Evolutionary conservation across 164 flowering plant genomes (phyloP).

Genomic region (Magnolia changhungtana): DNA sequence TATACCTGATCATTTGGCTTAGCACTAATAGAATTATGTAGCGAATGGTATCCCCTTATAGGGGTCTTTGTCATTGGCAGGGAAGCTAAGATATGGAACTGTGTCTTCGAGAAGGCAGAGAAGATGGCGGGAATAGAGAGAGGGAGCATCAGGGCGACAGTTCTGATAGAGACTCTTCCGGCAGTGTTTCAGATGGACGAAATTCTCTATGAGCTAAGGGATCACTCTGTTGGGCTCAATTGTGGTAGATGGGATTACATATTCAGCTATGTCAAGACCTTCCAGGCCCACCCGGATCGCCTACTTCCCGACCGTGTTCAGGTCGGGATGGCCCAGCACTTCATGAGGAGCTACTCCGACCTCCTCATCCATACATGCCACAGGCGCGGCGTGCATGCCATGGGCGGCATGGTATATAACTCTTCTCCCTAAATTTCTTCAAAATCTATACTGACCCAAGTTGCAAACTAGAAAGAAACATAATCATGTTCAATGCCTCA

Average conservation of each 20-base stretch:
- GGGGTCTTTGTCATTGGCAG: conserved; percentile 32
- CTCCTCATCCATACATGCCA: conserved; percentile 88
- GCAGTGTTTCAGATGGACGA: conserved; percentile 96
- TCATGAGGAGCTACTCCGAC: conserved; percentile 86
- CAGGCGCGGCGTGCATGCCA: conserved; percentile 85
- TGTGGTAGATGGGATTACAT: conserved; percentile 99
- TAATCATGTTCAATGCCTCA: too few relatives aligned
- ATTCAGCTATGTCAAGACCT: conserved; percentile 92
- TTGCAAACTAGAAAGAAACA: background rate
- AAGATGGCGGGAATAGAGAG: conserved; percentile 67
- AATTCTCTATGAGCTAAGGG: conserved; percentile 78
- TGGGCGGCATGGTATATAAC: conserved; percentile 87
- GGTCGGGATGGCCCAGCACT: conserved; percentile 85
- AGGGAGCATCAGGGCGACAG: conserved; percentile 90
- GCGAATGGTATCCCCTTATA: too few relatives aligned
- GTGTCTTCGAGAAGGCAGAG: conserved; percentile 85
- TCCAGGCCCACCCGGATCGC: conserved; percentile 82
- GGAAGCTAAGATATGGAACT: conserved; percentile 87
- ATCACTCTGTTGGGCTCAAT: conserved; percentile 82
- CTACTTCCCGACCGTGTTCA: conserved; percentile 76
- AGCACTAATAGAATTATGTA: too few relatives aligned
- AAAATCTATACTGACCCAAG: background rate
- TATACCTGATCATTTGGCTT: too few relatives aligned
- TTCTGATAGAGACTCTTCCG: conserved; percentile 88
- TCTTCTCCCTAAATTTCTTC: background rate